Evolutionary conservation across 2,329 filamentous ascomycete species (phyloP), one percentile per base, ranked within the genome.

Genomic region (Phaeosphaeria sp.): DNA sequence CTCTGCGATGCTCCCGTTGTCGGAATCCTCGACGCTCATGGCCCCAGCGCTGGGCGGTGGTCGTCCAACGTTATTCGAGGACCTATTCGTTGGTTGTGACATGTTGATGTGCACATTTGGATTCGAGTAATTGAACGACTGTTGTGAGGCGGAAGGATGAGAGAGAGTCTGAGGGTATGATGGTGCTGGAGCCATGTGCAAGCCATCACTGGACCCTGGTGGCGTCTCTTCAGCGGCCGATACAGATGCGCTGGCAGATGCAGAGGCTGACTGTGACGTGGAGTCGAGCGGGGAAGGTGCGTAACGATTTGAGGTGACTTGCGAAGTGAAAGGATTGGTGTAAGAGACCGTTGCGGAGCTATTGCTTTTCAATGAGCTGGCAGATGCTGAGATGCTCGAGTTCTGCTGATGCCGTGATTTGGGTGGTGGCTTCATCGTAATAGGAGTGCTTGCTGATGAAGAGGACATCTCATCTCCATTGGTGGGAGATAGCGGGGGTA

Each of bases 221-320:
- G 74, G 74, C 6, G 74, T 76, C 27, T 77, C 74, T 42, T 75
- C 74, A 20, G 66, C 60, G n/a, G 71, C 72, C 0, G 72, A 75
- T 8, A 67, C 72, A 6, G 69, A 71, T 5, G 74, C 71, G 21
- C 66, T 71, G 18, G 72, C 68, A 13, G 73, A 71, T 17, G 70
- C 66, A 2, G 71, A 73, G 13, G 70, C 66, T 1, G 71, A 73
- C 17, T 65, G 64, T 15, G 67, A 70, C 7, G 65, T 64, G 2
- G 67, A 67, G 8, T 73, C 73, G 20, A 69, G 59, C 3, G 64
- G 54, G 33, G 67, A 71, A 3, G 66, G 63, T 9, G 64, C 60
- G 36, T 74, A 73, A n/a, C 63, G 67, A 39, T 53, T 55, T 8
- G 63, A 47, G 56, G 42, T 49, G 9, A 9, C 21, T n/a, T 46